Evolutionary conservation across 2,329 filamentous ascomycete genomes (phyloP), one percentile per base, ranked within the genome.

Genomic region (Monilinia vaccinii-corymbosi): DNA sequence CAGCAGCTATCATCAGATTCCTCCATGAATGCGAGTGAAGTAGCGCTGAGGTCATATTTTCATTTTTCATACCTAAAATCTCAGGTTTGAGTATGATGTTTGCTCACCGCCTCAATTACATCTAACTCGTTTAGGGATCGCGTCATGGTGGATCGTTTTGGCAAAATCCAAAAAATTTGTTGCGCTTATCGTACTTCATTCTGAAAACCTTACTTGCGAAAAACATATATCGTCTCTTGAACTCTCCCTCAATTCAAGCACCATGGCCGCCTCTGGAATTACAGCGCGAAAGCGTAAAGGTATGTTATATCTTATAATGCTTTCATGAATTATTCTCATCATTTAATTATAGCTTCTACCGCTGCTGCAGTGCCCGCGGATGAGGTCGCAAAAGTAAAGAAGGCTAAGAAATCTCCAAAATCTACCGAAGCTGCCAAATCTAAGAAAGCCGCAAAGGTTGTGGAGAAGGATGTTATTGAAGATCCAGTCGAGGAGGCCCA

Each of bases 261-360:
- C 5, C 16, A 53, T 53, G 51, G 38, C 38, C 25, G 10, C 42
- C 21, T 45, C 42, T 34, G 79, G 79, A 68, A 73, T 75, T 65
- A 80, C 79, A 66, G 74, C 73, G 45, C 83, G 79, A 70, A 83
- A 83, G 77, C 77, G 78, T 72, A 81, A 81, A 69, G 76, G 79
- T 79, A 71, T 45, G 59, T 60, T 16, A 32, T 32, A 21, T 36
- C 4, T 25, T 44, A 40, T 8, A 9, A 3, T 46, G 3, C 18
- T 47, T 40, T 7, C 25, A 21, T 46, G 2, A 34, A 18, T 16
- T 21, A 18, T 57, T 40, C 31, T 65, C 56, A 64, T 62, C 63
- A 62, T 65, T 31, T 25, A 14, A 51, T 34, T 14, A 25, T 34
- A 58, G 56, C 56, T 52, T 49, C 18, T 25, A 25, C 48, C 32